These are phyloP conservation scores for Xerocomellus amylosporus DNA, from an alignment of 768 basidiomycete genomes.

Conservation along the genomic window DNA sequence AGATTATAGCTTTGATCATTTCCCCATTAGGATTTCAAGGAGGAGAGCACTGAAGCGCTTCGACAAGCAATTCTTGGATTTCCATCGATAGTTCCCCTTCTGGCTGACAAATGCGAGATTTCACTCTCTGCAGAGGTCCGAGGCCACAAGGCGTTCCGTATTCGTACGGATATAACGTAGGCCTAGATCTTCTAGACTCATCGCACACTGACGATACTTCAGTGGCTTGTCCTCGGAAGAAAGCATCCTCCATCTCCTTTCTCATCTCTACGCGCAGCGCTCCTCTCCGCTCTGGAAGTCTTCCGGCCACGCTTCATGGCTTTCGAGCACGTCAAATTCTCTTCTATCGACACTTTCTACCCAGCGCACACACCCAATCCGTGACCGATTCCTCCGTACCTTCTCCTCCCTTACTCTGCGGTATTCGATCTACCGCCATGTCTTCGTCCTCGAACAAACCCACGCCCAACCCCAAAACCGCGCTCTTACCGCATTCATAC, in stretches of 20 bases:
- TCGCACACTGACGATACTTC: slow-evolving; percentile 9
- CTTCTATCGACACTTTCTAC: slow-evolving; percentile 34
- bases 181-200: slow-evolving; percentile 14
- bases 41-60: slow-evolving; percentile 64
- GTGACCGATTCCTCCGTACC: slow-evolving; percentile 31
- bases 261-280: slow-evolving; percentile 84
- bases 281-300: slow-evolving; percentile 83
- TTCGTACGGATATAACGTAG: slow-evolving; percentile 67
- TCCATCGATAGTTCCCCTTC: slow-evolving; percentile 75
- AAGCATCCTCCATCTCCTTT: slow-evolving; percentile 69
- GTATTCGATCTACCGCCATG: slow-evolving; percentile 67
- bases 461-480: slow-evolving; percentile 40
- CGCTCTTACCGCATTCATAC: slow-evolving; percentile 69
- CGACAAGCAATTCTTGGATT: slow-evolving; percentile 71
- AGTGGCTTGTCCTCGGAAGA: slow-evolving; percentile 40
- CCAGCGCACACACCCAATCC: slow-evolving; percentile 31
- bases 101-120: slow-evolving; percentile 85
- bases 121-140: slow-evolving; percentile 56
- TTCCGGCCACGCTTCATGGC: slow-evolving; percentile 60
- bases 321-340: slow-evolving; percentile 51
- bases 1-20: slow-evolving; percentile 1
- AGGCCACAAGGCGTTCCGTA: slow-evolving; percentile 60
- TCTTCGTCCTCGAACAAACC: slow-evolving; percentile 67
- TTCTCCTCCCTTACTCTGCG: slow-evolving; percentile 43
- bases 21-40: slow-evolving; percentile 43